phyloP scores from a whole-genome alignment of 257 asterid genomes.

The Penstemon eatonii region DNA sequence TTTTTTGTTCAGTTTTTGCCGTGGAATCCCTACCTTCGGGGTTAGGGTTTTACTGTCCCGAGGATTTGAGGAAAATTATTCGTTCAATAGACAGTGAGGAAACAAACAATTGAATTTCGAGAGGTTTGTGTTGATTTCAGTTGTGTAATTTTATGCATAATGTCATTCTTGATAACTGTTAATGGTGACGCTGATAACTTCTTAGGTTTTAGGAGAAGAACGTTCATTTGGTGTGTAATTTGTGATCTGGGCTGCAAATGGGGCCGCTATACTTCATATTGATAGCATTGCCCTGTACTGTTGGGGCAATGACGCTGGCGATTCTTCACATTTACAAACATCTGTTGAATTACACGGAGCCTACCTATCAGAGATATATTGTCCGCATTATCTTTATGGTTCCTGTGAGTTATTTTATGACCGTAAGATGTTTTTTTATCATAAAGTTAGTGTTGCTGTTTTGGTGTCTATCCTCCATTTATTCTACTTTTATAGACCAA shows the following conservation, averaged over 20 bases:
- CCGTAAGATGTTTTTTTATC: too few species aligned
- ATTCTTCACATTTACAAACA: conserved; percentile 78
- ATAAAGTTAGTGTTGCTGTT: too few species aligned
- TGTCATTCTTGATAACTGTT: conserved; percentile 15
- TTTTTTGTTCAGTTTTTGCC: conserved; percentile 21
- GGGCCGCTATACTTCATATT: conserved; percentile 73
- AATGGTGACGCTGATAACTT: conserved; percentile 19
- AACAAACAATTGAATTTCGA: conserved; percentile 18
- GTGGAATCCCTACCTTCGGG: conserved; percentile 33
- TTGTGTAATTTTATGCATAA: neutral
- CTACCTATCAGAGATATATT: conserved; percentile 87
- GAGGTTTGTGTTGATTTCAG: conserved; percentile 30
- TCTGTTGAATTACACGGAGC: conserved; percentile 93
- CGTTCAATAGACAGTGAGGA: conserved; percentile 12
- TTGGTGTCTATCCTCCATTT: too few species aligned
- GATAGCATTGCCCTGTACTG: conserved; percentile 87
- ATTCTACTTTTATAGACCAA: too few species aligned
- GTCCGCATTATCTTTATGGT: conserved; percentile 99
- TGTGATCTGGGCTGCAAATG: conserved; percentile 45
- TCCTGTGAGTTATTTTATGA: conserved; percentile 63
- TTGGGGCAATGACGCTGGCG: conserved; percentile 78
- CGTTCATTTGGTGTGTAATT: conserved; percentile 25
- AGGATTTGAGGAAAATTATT: neutral
- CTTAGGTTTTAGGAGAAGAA: conserved; percentile 25
- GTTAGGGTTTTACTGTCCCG: conserved; percentile 28